These are phyloP conservation scores for Nicotiana tabacum DNA, from an alignment of 257 asterid genomes.

Conservation along the genomic window DNA sequence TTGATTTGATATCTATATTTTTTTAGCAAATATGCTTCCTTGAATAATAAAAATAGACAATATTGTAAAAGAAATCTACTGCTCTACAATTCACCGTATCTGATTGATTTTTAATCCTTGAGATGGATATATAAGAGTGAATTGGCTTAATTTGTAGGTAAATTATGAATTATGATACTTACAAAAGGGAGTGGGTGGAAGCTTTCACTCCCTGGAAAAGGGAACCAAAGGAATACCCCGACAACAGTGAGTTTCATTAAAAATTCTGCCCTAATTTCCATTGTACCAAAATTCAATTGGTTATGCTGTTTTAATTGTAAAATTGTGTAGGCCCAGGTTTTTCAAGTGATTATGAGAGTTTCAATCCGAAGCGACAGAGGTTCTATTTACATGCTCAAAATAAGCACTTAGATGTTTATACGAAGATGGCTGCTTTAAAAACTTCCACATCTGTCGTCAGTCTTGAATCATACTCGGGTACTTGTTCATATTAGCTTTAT, in stretches of 20 bases:
- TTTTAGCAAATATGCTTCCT: too few relatives aligned
- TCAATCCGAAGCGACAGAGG: neutral
- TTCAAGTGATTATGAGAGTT: neutral
- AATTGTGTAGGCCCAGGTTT: neutral
- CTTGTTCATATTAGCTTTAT: neutral
- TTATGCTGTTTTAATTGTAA: neutral
- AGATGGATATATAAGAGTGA: neutral
- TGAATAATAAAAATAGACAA: too few relatives aligned
- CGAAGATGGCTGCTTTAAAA: constrained; percentile 1
- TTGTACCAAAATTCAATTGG: neutral
- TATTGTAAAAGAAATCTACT: too few relatives aligned
- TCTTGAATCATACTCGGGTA: neutral
- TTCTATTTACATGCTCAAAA: neutral
- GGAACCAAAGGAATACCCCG: neutral
- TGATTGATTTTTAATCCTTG: neutral
- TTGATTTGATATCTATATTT: too few relatives aligned
- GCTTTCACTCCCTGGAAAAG: neutral
- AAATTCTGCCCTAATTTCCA: neutral
- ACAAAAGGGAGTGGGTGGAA: neutral
- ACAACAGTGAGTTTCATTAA: neutral
- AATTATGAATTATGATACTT: neutral
- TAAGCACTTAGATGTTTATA: neutral
- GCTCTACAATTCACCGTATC: neutral
- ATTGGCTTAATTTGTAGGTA: neutral
- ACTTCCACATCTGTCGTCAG: neutral